Evolutionary conservation across 805 yeast genomes (phyloP).

Genomic region (Pichia insulana): DNA sequence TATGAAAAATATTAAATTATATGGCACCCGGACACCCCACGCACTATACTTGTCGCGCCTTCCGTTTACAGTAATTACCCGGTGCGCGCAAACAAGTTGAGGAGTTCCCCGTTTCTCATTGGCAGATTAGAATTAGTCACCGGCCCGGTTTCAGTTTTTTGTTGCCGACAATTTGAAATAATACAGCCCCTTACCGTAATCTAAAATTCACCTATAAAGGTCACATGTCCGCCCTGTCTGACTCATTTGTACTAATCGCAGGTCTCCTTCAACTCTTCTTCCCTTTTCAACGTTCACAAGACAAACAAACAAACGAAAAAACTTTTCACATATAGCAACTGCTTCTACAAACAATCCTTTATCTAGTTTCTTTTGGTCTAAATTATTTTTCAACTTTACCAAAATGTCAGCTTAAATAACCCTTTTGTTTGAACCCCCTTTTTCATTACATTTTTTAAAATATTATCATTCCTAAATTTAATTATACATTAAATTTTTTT

Average conservation of each 20-base stretch:
- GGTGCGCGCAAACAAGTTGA: background rate
- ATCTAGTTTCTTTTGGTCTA: constrained; percentile 2
- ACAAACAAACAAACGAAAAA: constrained; percentile 1
- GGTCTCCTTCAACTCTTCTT: background rate
- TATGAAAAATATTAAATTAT: too few species aligned
- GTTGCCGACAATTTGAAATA: too few species aligned
- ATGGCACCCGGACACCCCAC: too few species aligned
- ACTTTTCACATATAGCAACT: constrained; percentile 3
- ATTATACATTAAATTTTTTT: constrained; percentile 1
- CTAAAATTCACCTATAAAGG: background rate
- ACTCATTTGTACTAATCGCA: background rate
- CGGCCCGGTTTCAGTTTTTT: too few species aligned
- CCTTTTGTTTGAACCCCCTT: constrained; percentile 3
- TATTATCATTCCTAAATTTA: background rate
- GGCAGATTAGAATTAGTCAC: background rate
- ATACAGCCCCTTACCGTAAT: too few species aligned
- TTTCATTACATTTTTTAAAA: background rate
- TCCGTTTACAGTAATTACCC: too few species aligned
- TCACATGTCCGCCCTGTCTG: background rate
- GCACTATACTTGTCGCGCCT: too few species aligned
- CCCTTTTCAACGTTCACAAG: background rate
- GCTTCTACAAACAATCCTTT: constrained; percentile 6
- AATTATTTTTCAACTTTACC: background rate
- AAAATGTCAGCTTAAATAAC: constrained; percentile 19
- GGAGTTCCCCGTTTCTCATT: background rate